Evolutionary conservation across 306 rosid species (phyloP), one percentile per base, ranked within the genome.

Genomic region (Abrus pulchellus): DNA sequence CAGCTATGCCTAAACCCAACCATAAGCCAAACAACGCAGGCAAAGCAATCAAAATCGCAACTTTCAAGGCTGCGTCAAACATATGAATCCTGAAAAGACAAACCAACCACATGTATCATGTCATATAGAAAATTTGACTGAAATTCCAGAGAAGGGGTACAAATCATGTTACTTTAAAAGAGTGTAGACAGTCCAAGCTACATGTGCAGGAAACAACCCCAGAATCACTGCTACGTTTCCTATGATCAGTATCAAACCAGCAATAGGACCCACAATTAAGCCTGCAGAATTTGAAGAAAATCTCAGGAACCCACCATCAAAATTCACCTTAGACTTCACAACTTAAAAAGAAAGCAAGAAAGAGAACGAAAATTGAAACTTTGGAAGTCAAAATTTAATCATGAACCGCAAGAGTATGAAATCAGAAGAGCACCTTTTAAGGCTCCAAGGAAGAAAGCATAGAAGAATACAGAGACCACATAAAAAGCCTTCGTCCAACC

Each of bases 1-100:
- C 98, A 68, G 77, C 91, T 75, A 90, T 85, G 85, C 97, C 89
- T 43, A 93, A 84, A 72, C 90, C 94, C 91, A 93, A 80, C 98
- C 98, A 93, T 38, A 93, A 74, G 27, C 88, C 91, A 90, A 93
- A 90, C 40, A 93, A 87, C 2, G 81, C 91, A 55, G 98, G 98
- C 85, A 93, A 81, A 73, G 82, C 88, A 84, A 87, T 67, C 90
- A 90, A 83, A 71, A 91, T 59, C 0, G 94, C 94, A 60, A 82
- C 91, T 90, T 93, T 91, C 74, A 93, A 83, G 2, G 98, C 85
- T 54, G 69, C 79, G 74, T 93, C 98, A 82, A 91, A 84, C 45
- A 86, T 76, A 36, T 86, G 71, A 78, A 84, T 73, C 92, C 98
- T 91, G 86, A 68, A 83, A 84, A 83, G 57, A 9, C 79, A 77